Base-by-base conservation (phyloP, 2,329 filamentous ascomycete species). In the Xylaria multiplex region DNA sequence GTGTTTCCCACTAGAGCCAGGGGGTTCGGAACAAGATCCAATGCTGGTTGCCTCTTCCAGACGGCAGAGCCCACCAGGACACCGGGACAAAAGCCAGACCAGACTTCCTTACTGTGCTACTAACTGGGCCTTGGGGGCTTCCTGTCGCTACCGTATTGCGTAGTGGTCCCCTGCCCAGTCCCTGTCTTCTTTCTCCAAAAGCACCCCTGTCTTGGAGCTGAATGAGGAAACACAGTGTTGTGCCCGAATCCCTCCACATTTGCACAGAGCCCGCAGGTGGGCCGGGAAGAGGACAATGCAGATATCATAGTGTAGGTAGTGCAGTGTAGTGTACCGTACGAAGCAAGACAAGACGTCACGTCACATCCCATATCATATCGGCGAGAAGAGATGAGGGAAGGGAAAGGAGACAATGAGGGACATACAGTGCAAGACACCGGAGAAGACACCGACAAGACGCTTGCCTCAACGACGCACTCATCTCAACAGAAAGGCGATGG, bases 1-100 rank as follows among this genome's bases (percentile, higher is more conserved):
- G 69, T 62, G 64, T 69, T 73, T 72, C 69, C 69, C 69, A 69
- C 67, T 68, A 64, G 64, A 64, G 50, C 49, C 35, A 64, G 64
- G 63, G 65, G 62, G 59, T 35, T 67, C 65, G 59, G 66, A 63
- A 62, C 64, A 67, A 61, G 62, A 50, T 54, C 64, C 55, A 53
- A 62, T 59, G 56, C 68, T 66, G 68, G 68, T 61, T 67, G 49
- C 67, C 67, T 69, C 67, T 64, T 62, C 42, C 45, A 60, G 64
- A 42, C 42, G 24, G 42, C 59, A 45, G 32, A 52, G 46, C 35
- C 32, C 46, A 52, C 46, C 54, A 46, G 32, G 32, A 16, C 52
- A 40, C 19, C 13, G n/a, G 37, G 14, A 16, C 49, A 54, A n/a
- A 22, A 42, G 11, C 32, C 13, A 32, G 35, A 63, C 11, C 9